Conservation (phyloP, 2,329 filamentous ascomycete species). For the Neophaeococcomyces aloes region DNA sequence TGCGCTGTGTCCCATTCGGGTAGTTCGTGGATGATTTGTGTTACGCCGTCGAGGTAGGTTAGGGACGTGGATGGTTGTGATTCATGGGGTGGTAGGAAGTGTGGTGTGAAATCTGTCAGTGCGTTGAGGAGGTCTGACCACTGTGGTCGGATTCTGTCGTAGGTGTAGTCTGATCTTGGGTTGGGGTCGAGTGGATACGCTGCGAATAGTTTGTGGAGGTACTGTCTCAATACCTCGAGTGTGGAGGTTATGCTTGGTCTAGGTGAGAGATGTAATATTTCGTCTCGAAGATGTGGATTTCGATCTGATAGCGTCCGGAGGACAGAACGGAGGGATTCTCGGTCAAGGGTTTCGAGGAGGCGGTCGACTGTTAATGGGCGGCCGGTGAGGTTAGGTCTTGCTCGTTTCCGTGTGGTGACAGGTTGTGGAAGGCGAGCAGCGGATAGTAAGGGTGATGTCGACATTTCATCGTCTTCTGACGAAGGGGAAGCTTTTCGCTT, state of each 20-base stretch:
- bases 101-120: constrained; percentile 84
- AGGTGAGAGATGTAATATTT: constrained; percentile 74
- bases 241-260: constrained; percentile 75
- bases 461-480: constrained; percentile 60
- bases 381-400: constrained; percentile 58
- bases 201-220: constrained; percentile 65
- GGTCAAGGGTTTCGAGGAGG: constrained; percentile 88
- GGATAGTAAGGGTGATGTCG: constrained; percentile 72
- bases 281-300: constrained; percentile 73
- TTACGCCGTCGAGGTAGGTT: constrained; percentile 79
- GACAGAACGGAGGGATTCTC: constrained; percentile 69
- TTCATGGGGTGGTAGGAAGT: constrained; percentile 89
- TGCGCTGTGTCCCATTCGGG: constrained; percentile 84
- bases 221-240: constrained; percentile 67
- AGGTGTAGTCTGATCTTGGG: constrained; percentile 80
- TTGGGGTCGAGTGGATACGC: constrained; percentile 80
- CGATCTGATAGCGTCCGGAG: constrained; percentile 86
- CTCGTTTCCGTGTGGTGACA: constrained; percentile 57
- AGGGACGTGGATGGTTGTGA: constrained; percentile 72
- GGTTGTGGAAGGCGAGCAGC: neutral
- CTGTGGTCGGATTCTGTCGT: constrained; percentile 78
- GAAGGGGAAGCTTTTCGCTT: constrained; percentile 68
- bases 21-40: constrained; percentile 76
- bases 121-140: constrained; percentile 75
- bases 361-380: constrained; percentile 58